Evolutionary conservation across 1,139 yeast genomes (phyloP), one percentile per base, ranked within the genome.

Genomic region (Waltiozyma sp.): DNA sequence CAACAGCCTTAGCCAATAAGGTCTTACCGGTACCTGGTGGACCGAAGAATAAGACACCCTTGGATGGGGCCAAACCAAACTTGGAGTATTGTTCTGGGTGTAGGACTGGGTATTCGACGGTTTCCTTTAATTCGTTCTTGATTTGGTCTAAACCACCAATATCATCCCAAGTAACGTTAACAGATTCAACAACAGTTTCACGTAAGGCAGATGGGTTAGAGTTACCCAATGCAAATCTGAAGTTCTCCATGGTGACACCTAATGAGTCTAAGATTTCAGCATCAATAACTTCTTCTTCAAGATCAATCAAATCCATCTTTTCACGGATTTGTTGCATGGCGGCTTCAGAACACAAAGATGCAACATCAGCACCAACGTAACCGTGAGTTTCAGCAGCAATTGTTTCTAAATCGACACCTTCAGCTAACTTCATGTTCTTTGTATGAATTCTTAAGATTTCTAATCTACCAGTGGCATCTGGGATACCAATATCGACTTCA

Each of bases 1-100:
- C 97, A 34, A 89, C 65, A 0, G 97, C 97, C 58, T 89, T 89
- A 1, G 97, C 97, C 36, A 91, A 64, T 48, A 89, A 69, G 0
- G 98, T 91, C 62, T 91, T 91, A 43, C 98, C 98, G 65, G 98
- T 91, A 4, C 98, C 98, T 1, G 98, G 98, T 57, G 86, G 91
- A 0, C 98, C 98, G 61, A 89, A 91, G 16, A 91, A 71, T 42
- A 91, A 67, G 33, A 91, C 75, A 43, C 98, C 98, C 0, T 31
- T 97, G 62, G 96, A 87, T 55, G 97, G 71, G 59, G 89, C 89
- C 61, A 89, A 89, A 58, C 91, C 75, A 1, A 97, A 97, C 44
- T 81, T 80, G 44, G 78, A 75, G 62, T 89, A 89, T 44, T 88
- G 66, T 53, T 88, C 95, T 0, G 97, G 97, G 60, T 85, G 89